Conservation (phyloP, 2,329 filamentous ascomycete genomes). For the Claviceps sp. region DNA sequence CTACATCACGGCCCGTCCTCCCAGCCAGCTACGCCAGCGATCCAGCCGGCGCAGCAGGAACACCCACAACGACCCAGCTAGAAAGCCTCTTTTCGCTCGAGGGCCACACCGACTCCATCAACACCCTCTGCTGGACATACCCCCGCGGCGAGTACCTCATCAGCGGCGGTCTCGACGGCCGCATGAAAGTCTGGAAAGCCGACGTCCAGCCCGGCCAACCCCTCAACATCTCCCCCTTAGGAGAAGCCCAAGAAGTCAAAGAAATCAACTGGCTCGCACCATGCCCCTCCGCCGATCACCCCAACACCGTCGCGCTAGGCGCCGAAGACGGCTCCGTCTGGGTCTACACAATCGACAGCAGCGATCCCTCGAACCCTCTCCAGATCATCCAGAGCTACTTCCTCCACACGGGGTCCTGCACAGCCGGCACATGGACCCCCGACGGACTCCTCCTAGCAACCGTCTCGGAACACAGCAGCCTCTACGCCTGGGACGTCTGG, state of each 20-base stretch:
- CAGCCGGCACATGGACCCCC: slow-evolving; percentile 79
- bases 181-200: slow-evolving; percentile 55
- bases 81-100: slow-evolving; percentile 59
- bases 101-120: slow-evolving; percentile 88
- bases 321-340: slow-evolving; percentile 86
- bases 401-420: slow-evolving; percentile 73
- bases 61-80: slow-evolving; percentile 42
- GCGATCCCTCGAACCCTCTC: slow-evolving; percentile 45
- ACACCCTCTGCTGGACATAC: slow-evolving; percentile 70
- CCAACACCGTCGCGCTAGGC: slow-evolving; percentile 76
- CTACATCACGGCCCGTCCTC: slow-evolving; percentile 52
- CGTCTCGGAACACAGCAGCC: slow-evolving; percentile 73
- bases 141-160: slow-evolving; percentile 73
- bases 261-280: slow-evolving; percentile 85
- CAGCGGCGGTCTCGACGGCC: slow-evolving; percentile 80
- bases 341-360: slow-evolving; percentile 77
- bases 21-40: slow-evolving; percentile 61
- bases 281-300: slow-evolving; percentile 56
- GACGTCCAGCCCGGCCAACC: slow-evolving; percentile 25
- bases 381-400: slow-evolving; percentile 87
- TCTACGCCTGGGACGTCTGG: slow-evolving; percentile 91
- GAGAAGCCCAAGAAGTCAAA: slow-evolving; percentile 75
- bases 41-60: slow-evolving; percentile 37
- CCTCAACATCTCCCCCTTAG: slow-evolving; percentile 47
- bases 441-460: slow-evolving; percentile 80